These are phyloP conservation scores for Coemansia sp. DNA, from an alignment of 192 early-diverging fungal genomes.

Conservation along the genomic window DNA sequence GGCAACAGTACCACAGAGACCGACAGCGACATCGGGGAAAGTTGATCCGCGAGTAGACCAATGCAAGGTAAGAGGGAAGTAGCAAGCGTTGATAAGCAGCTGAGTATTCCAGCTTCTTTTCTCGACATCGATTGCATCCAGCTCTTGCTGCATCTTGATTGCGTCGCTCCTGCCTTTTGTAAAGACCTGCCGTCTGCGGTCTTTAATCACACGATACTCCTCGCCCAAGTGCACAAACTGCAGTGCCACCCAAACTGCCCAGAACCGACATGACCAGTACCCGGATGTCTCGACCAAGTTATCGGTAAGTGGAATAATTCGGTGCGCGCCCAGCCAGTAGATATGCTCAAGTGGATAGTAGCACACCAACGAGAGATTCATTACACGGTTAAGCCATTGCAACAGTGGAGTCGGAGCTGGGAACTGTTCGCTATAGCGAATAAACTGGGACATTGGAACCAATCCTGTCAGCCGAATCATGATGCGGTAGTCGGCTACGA, in stretches of 20 bases:
- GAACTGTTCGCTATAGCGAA: constrained; percentile 73
- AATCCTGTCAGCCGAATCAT: constrained; percentile 84
- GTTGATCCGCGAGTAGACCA: constrained; percentile 83
- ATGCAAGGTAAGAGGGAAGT: constrained; percentile 87
- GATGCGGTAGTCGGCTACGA: constrained; percentile 91
- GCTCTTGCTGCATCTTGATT: constrained; percentile 63
- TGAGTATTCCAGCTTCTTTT: constrained; percentile 66
- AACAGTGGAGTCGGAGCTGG: constrained; percentile 64
- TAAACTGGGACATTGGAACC: constrained; percentile 84
- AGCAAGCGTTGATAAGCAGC: constrained; percentile 86
- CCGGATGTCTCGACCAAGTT: constrained; percentile 72
- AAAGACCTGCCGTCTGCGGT: constrained; percentile 47
- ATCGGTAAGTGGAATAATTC: constrained; percentile 74
- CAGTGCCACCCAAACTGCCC: constrained; percentile 89
- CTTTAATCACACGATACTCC: constrained; percentile 61
- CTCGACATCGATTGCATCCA: constrained; percentile 59
- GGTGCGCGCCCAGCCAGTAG: constrained; percentile 90
- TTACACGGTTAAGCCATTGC: constrained; percentile 74
- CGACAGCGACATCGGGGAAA: constrained; percentile 92
- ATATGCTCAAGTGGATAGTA: constrained; percentile 98
- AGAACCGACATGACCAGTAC: constrained; percentile 95
- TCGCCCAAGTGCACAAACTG: constrained; percentile 82
- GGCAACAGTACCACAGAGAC: constrained; percentile 92
- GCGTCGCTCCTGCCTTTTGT: constrained; percentile 64
- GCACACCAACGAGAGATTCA: constrained; percentile 79